Base-by-base conservation (phyloP, 306 rosid genomes). In the Abrus pulchellus region DNA sequence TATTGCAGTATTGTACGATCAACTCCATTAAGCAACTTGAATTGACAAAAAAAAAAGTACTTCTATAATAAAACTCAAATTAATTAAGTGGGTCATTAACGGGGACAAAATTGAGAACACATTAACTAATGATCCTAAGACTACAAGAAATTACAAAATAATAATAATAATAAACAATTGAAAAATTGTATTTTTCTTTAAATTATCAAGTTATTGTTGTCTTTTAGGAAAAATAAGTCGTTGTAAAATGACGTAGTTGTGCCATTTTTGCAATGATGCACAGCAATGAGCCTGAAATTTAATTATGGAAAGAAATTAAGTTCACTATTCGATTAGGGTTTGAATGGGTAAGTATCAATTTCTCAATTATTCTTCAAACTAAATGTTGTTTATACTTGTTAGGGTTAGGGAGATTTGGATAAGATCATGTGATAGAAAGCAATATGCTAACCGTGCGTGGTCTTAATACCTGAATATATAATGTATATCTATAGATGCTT, bases 361-460 rank as follows among this genome's bases (percentile, higher is more conserved):
- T 53, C 20, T 72, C 2, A 13, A 49, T 69, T 0, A 3, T 71
- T 33, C 47, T 55, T n/a, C 33, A 52, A 34, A 52, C 48, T 13
- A 71, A 34, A 50, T 3, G 1, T n/a, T n/a, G n/a, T n/a, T n/a
- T n/a, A n/a, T n/a, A n/a, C n/a, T n/a, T n/a, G n/a, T n/a, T n/a
- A n/a, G n/a, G n/a, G n/a, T n/a, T n/a, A 41, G 43, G 28, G 44
- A 29, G 68, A 59, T 74, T 57, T 74, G 68, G 78, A 74, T 74
- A 74, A 43, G 68, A 74, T 74, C 68, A 44, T 41, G 29, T 28
- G 32, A 44, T 13, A 44, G 41, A 43, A 45, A 32, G 4, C 9
- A 38, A 54, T 33, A 27, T 9, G 38, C 54, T 29, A 57, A 28
- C 30, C 66, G 41, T 55, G 40, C 53, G 20, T 32, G 47, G 20